Evolutionary conservation across 345 rosid genomes (phyloP), one percentile per base, ranked within the genome.

Genomic region (Pistacia integerrima): DNA sequence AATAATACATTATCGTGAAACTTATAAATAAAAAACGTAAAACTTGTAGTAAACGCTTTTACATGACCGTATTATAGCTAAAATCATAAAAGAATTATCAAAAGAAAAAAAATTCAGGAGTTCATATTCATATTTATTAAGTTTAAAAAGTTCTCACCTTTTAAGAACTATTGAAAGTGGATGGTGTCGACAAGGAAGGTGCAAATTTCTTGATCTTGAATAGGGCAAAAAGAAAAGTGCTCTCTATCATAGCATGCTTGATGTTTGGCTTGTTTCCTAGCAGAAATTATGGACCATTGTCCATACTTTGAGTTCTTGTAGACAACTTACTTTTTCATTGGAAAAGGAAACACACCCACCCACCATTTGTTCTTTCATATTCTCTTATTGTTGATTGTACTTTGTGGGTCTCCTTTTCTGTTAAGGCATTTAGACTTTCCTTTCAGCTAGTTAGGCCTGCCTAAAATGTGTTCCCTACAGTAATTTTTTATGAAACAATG

Each of bases 221-320:
- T 18, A 33, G 49, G 70, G 62, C 44, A 16, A 76, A 76, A 52
- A 28, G 41, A 69, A 41, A 67, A 59, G 48, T 51, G 61, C 73
- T 10, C 46, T n/a, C 9, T 76, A 30, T 33, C 17, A 11, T 73
- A 51, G 65, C 41, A 41, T 41, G 8, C 8, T 41, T 41, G 46
- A 5, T 41, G 9, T 41, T 65, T n/a, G 52, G 72, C 62, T 17
- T 30, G 11, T 41, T 79, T 74, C 38, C 69, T 10, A 10, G 79
- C 87, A 76, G 81, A 68, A 78, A 81, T 64, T 38, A 61, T 76
- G 20, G 87, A 81, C 87, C 78, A 17, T 51, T 38, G 20, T 33
- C n/a, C 22, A 58, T 48, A 16, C 25, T 25, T 12, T 60, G 28
- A 35, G 22, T 22, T 54, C 7, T 16, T 17, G 58, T 18, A 9